Evolutionary conservation across 2,329 filamentous ascomycete species (phyloP), one percentile per base, ranked within the genome.

Genomic region (Diplodia mutila): DNA sequence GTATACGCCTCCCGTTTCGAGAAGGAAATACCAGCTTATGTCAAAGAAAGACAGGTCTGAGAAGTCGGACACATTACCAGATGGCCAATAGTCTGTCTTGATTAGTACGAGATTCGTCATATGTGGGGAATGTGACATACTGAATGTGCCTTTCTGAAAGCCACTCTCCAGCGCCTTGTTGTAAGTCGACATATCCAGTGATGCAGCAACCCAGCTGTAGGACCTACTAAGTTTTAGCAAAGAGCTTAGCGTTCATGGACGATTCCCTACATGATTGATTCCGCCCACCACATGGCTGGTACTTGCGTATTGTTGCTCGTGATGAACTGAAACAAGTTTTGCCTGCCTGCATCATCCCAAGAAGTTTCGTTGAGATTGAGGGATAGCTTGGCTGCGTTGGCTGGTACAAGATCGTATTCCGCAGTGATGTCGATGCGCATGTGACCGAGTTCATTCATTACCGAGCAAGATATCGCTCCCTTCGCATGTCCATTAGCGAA

Each of bases 281-380:
- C 53, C 12, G 53, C 53, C 53, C 53, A 57, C 53, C 53, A 57
- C 53, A 57, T 57, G 1, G 53, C 53, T 7, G 53, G 9, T n/a
- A 21, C n/a, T 21, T 14, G 32, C 12, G n/a, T 57, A 9, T 57
- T 57, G 34, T 39, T 57, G 12, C 25, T 27, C 21, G 21, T 14
- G 34, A 57, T 37, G 11, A 37, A 37, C 18, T 32, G 53, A 32
- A 37, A 57, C 12, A 57, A 5, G 11, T 57, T 39, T 14, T 39
- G 34, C 32, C 18, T 39, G 18, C 21, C n/a, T 37, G 21, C 34
- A 18, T 32, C n/a, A 6, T 37, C 21, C 53, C 34, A 52, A 3
- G 49, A 27, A 11, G 32, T 57, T 2, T 57, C 32, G 21, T 14
- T 6, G 9, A 7, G 27, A 14, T 57, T 14, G n/a, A 27, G 21